phyloP scores from a whole-genome alignment of 495 filamentous ascomycete species.

The Penicillium riverlandense region DNA sequence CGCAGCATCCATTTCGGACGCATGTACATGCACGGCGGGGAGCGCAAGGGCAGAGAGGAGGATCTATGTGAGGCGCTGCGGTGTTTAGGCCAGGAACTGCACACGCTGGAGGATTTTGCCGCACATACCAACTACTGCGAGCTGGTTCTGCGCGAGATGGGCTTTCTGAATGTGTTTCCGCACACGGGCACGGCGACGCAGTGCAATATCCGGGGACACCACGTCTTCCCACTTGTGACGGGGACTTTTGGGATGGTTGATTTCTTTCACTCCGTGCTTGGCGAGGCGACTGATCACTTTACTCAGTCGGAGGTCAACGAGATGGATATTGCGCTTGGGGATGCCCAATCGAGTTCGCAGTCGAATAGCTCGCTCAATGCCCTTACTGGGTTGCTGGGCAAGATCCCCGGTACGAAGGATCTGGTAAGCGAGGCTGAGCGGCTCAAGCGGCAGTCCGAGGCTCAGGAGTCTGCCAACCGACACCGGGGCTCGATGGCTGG shows the following conservation, averaged over 20 bases:
- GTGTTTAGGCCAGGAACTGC: constrained; percentile 82
- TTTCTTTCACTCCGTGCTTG: constrained; percentile 93
- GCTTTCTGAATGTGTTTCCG: constrained; percentile 73
- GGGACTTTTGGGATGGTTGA: constrained; percentile 90
- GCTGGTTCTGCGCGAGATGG: constrained; percentile 78
- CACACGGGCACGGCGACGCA: constrained; percentile 72
- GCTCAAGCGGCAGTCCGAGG: constrained; percentile 67
- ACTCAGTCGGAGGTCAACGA: constrained; percentile 92
- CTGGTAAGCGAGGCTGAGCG: constrained; percentile 70
- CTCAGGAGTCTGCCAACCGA: constrained; percentile 61
- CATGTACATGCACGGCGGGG: constrained; percentile 67
- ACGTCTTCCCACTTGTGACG: constrained; percentile 82
- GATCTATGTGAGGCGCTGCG: constrained; percentile 88
- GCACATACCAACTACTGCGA: constrained; percentile 95
- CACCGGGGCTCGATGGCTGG: constrained; percentile 20
- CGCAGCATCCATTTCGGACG: constrained; percentile 87
- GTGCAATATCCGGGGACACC: constrained; percentile 64
- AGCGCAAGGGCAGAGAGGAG: constrained; percentile 62
- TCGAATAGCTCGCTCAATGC: constrained; percentile 38
- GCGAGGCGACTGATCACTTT: constrained; percentile 92
- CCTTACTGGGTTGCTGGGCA: constrained; percentile 64
- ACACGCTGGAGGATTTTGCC: constrained; percentile 92
- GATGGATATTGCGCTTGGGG: constrained; percentile 65
- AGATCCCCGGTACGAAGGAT: constrained; percentile 71
- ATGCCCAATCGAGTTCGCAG: constrained; percentile 46